Evolutionary conservation across 2,329 filamentous ascomycete genomes (phyloP), one percentile per base, ranked within the genome.

Genomic region (Alternaria ethzedia): DNA sequence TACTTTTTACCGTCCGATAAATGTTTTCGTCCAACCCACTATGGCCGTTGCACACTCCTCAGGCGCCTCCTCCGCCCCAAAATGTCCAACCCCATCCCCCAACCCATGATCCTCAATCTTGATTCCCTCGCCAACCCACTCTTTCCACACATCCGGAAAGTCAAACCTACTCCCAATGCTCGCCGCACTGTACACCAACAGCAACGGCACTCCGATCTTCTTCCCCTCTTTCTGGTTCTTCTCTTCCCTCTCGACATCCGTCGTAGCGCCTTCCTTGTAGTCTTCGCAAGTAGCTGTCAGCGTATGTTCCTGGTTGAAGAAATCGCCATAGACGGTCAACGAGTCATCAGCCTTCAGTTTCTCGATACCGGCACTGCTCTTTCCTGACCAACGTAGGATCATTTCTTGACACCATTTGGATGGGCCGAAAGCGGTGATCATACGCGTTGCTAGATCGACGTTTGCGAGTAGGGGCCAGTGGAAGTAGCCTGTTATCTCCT

Each of bases 401-500:
- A 76, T 73, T 9, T 77, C 75, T 8, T 59, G 54, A 51, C 74
- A 72, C 63, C 82, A 86, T 43, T 79, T 71, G 17, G 81, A 77
- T 0, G 81, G 76, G n/a, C 86, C 81, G 32, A 78, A 75, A 7
- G 75, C 65, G 84, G 54, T 83, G 50, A 86, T 75, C 44, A 79
- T 82, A 69, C 88, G 86, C 0, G 84, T 86, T 6, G 88, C 80
- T 0, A 86, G 84, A 6, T 76, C 76, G 0, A 78, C 72, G 70
- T 89, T 87, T 9, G 87, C 85, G 20, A 88, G 80, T 65, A 88
- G 84, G 56, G 87, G 87, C 86, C 87, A 89, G 74, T 89, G 86
- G 68, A 84, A 88, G 72, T 87, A 88, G 0, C 81, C 80, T 7
- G 68, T 63, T 26, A 78, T 79, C 1, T 85, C 83, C 62, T 72